Conservation (phyloP, 2,329 filamentous ascomycete species). For the Hymenoscyphus scutula region DNA sequence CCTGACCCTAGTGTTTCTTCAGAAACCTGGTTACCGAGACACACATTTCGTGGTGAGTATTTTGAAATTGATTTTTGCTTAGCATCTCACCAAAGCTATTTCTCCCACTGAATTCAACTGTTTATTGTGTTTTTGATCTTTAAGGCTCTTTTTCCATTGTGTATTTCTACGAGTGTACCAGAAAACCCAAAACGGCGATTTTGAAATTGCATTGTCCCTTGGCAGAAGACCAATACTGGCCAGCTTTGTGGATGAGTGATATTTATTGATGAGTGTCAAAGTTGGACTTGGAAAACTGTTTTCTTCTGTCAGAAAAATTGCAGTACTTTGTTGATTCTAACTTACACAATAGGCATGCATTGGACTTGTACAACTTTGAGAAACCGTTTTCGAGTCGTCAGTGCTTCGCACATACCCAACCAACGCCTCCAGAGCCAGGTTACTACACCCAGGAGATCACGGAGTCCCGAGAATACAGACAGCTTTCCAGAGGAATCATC, state of each 20-base stretch:
- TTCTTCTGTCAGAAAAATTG: neutral
- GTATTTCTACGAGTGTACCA: neutral
- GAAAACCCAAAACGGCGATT: neutral
- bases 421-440: slow-evolving; percentile 23
- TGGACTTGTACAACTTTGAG: slow-evolving; percentile 66
- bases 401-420: slow-evolving; percentile 40
- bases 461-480: neutral
- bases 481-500: slow-evolving; percentile 16
- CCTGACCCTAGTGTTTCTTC: slow-evolving; percentile 39
- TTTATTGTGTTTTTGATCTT: no score
- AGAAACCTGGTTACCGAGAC: slow-evolving; percentile 51
- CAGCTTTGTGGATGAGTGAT: no score
- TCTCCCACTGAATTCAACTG: neutral
- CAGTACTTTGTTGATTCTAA: neutral
- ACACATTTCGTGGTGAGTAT: slow-evolving; percentile 53
- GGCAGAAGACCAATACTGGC: no score
- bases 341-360: slow-evolving; percentile 39
- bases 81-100: neutral
- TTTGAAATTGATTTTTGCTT: neutral
- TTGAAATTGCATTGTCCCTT: no score
- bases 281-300: neutral
- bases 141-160: neutral
- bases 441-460: slow-evolving; percentile 10
- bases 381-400: slow-evolving; percentile 38
- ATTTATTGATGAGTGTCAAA: neutral